Base-by-base conservation (phyloP, 768 basidiomycete genomes). In the Hygrophorus pudorinus region DNA sequence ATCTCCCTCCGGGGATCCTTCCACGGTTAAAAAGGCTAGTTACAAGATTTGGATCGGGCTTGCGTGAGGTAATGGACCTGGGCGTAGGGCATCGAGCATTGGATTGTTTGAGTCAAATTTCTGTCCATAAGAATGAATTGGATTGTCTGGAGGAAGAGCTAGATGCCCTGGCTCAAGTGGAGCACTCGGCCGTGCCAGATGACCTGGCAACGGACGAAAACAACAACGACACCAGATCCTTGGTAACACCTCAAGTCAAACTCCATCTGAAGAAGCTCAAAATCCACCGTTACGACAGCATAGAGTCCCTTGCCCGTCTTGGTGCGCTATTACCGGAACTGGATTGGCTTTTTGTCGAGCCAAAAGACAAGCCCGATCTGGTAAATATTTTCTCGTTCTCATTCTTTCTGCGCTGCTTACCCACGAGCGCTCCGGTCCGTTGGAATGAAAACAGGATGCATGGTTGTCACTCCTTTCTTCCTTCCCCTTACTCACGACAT, bases 401-500 rank as follows among this genome's bases (percentile, higher is more conserved):
- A 11, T 30, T 41, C 35, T 38, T 14, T 42, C 29, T 32, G 5
- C 45, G 17, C 32, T 12, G 17, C 36, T n/a, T 1, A 9, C 39
- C 3, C 18, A 20, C 17, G n/a, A n/a, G n/a, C n/a, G n/a, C n/a
- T n/a, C n/a, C n/a, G n/a, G n/a, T n/a, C n/a, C n/a, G 29, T 7
- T 20, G 27, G 16, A 47, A 29, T 42, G 20, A 18, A 11, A 21
- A 7, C 39, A 70, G 67, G 61, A 65, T 10, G 55, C 60, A 20
- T 67, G 71, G 62, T 53, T 74, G 10, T 54, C 60, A 28, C 56
- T 71, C 11, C 54, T 76, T 0, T 60, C 68, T 1, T 59, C 53
- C 11, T 73, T 74, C 47, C 50, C 51, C 2, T 62, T 66, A 12
- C 66, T 76, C 10, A 60, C 70, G 51, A 64, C 68, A 0, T 67